phyloP scores from a whole-genome alignment of 192 early-diverging fungal species.

The Coemansia sp. region DNA sequence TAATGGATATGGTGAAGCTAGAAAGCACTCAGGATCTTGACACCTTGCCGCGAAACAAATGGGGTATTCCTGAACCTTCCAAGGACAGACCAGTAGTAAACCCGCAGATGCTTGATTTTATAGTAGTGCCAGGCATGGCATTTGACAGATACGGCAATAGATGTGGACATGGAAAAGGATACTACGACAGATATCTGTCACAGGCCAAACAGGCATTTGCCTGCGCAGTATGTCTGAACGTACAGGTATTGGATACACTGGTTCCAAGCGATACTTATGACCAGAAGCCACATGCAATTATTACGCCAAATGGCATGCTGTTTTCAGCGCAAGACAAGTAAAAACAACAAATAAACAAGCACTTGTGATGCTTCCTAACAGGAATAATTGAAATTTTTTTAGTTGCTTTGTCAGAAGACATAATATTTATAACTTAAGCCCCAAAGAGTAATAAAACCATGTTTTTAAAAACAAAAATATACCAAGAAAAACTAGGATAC shows the following conservation, averaged over 20 bases:
- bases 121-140: constrained; percentile 46
- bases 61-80: constrained; percentile 45
- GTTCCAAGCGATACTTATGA: constrained; percentile 33
- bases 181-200: constrained; percentile 41
- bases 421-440: too few relatives aligned
- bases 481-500: constrained; percentile 7
- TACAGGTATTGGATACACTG: constrained; percentile 23
- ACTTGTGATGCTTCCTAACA: background rate
- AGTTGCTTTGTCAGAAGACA: too few relatives aligned
- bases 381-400: background rate
- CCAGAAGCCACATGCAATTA: constrained; percentile 24
- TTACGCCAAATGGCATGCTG: constrained; percentile 26
- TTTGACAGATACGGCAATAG: constrained; percentile 31
- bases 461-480: constrained; percentile 4
- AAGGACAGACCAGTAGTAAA: constrained; percentile 13
- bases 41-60: constrained; percentile 9
- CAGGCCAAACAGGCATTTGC: constrained; percentile 6
- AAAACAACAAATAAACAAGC: background rate
- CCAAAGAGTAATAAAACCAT: background rate
- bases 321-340: constrained; percentile 7
- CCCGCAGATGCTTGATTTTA: constrained; percentile 27
- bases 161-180: constrained; percentile 49
- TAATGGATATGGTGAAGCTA: constrained; percentile 42
- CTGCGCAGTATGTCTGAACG: constrained; percentile 38
- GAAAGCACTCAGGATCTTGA: constrained; percentile 2